Percentiles rank a stretch among this genome's conserved stretches.
Evolutionary conservation across 225 moss, liverwort and hornwort genomes (phyloP).

Genomic region (Asterella californica): DNA sequence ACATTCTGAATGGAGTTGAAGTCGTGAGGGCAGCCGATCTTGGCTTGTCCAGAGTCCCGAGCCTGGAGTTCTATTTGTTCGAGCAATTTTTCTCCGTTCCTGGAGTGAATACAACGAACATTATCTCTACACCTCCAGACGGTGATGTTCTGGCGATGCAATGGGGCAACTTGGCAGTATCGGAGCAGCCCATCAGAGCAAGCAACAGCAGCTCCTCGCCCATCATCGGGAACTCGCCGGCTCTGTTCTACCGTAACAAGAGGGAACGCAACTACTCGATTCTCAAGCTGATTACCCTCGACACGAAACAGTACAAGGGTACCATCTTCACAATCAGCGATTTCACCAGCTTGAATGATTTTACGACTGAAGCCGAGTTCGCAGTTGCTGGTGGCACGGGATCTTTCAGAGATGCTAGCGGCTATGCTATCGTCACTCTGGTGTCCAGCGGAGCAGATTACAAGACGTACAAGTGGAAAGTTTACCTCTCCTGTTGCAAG

Average conservation of each 20-base stretch:
- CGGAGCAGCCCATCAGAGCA: too few species aligned
- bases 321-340: neutral
- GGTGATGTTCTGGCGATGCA: too few species aligned
- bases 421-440: neutral
- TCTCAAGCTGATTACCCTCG: too few species aligned
- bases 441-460: neutral
- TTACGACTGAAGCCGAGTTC: neutral
- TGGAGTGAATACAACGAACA: too few species aligned
- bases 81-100: too few species aligned
- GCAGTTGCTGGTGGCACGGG: neutral
- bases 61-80: too few species aligned
- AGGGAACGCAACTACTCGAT: neutral
- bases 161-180: too few species aligned
- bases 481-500: neutral
- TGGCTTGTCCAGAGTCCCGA: too few species aligned
- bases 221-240: neutral
- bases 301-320: neutral
- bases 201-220: too few species aligned
- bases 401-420: neutral
- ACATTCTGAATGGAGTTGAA: too few species aligned
- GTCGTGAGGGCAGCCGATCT: too few species aligned
- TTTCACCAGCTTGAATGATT: neutral
- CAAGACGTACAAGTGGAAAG: conserved; percentile 1
- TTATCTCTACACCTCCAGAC: too few species aligned
- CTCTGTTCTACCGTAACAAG: neutral